A percentile compares a stretch with the other conserved stretches of the same genome.
Conservation (phyloP, 257 asterid species). For the Scutellaria barbata region DNA sequence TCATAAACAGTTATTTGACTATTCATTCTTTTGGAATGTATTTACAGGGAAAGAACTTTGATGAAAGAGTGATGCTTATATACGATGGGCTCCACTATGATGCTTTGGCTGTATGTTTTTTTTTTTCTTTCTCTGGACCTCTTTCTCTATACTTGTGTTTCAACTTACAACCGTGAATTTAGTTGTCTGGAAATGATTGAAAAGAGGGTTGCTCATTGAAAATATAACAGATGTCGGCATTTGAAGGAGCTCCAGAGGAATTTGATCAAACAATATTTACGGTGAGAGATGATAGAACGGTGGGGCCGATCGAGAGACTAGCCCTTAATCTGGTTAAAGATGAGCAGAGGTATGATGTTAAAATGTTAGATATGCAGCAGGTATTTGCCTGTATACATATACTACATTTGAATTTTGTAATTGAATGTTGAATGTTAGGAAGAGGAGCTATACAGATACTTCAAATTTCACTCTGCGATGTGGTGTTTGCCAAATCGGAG, state of each 20-base stretch:
- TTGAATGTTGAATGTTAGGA: constrained; percentile 48
- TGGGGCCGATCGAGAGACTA: constrained; percentile 67
- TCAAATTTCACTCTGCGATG: constrained; percentile 92
- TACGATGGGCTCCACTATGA: constrained; percentile 98
- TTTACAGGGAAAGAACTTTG: constrained; percentile 65
- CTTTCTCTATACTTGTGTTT: constrained; percentile 16
- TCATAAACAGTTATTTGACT: constrained; percentile 26
- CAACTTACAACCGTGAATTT: neutral
- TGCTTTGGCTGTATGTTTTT: constrained; percentile 80
- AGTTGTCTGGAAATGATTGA: neutral
- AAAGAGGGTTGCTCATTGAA: neutral
- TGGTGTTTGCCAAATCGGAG: constrained; percentile 94
- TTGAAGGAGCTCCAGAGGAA: constrained; percentile 89
- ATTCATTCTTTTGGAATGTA: constrained; percentile 28
- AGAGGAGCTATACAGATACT: constrained; percentile 91
- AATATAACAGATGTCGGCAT: constrained; percentile 75
- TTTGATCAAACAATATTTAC: constrained; percentile 92
- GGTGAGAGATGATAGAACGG: constrained; percentile 57
- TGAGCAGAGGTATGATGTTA: constrained; percentile 73
- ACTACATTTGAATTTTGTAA: neutral
- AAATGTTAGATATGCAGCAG: neutral
- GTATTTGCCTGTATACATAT: neutral
- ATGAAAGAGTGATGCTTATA: constrained; percentile 92
- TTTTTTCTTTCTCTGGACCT: constrained; percentile 35
- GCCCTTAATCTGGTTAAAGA: constrained; percentile 78